Evolutionary conservation across 345 rosid species (phyloP), one percentile per base, ranked within the genome.

Genomic region (Luvunga scandens): DNA sequence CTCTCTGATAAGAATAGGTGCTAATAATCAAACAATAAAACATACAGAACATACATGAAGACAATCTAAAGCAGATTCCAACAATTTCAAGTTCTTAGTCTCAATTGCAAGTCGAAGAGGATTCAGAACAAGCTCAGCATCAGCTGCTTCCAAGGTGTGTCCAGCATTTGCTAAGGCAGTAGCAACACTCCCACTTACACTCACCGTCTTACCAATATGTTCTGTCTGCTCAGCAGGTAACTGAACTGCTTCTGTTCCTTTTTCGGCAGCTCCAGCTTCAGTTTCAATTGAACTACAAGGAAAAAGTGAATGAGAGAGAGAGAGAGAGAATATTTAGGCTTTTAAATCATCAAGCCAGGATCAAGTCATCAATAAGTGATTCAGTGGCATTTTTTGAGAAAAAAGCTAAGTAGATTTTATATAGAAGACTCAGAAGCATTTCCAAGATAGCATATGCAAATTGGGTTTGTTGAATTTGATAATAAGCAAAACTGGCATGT

Each of bases 21-120:
- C 6, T 45, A 76, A 16, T 39, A 77, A 71, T 50, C 48, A 50
- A 27, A 69, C 38, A 78, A 55, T 48, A 69, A 59, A 79, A 25
- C 18, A 55, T 72, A 75, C 39, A 72, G 72, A 66, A 71, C 95
- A 60, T 91, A 94, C 99, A 90, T 94, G 98, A 84, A 94, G 97
- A 86, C 98, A 96, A 86, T 96, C 99, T 91, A 96, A 87, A 72
- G 99, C 98, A 85, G 95, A 90, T 84, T 96, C 98, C 66, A 92
- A 78, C 80, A 96, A 81, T 85, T 90, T 96, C 81, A 90, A 80
- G 88, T 88, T 91, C 91, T 92, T 96, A 21, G 99, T 92, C 86
- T 96, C 97, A 72, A 94, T 90, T 76, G 99, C 97, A 83, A 94
- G 90, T 75, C 93, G 92, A 30, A 96, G 94, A 81, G 97, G 98